Conservation (phyloP, 202 grass and related monocot species). For the Setaria viridis region DNA sequence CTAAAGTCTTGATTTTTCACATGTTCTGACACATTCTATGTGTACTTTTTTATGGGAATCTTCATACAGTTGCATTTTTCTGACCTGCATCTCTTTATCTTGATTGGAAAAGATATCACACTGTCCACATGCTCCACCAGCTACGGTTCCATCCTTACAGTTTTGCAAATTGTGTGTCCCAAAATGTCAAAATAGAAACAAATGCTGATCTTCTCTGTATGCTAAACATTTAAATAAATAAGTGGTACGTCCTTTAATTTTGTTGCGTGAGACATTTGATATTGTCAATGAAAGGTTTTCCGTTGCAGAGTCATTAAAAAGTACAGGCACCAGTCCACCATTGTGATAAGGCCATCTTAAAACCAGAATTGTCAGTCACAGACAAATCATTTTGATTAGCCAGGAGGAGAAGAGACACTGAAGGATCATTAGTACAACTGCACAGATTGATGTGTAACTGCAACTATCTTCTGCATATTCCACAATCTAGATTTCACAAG, state of each 20-base stretch:
- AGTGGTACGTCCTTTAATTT: neutral
- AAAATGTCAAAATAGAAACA: neutral
- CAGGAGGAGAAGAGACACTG: neutral
- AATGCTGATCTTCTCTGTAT: neutral
- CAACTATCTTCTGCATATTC: neutral
- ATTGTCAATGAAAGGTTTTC: neutral
- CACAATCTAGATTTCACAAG: neutral
- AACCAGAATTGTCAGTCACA: neutral
- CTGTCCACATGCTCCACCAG: neutral
- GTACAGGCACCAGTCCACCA: neutral
- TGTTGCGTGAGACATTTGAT: neutral
- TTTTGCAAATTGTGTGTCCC: neutral
- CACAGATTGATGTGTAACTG: neutral
- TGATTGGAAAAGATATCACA: neutral
- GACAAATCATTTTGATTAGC: neutral
- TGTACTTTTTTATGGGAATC: neutral
- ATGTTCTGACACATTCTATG: neutral
- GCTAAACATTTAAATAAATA: neutral
- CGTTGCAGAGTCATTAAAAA: neutral
- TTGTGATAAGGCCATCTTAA: neutral
- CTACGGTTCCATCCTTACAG: neutral
- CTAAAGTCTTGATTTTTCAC: neutral
- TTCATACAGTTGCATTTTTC: neutral
- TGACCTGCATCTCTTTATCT: neutral
- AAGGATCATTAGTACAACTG: neutral